phyloP scores from a whole-genome alignment of 768 basidiomycete genomes.

The Kwoniella shandongensis region DNA sequence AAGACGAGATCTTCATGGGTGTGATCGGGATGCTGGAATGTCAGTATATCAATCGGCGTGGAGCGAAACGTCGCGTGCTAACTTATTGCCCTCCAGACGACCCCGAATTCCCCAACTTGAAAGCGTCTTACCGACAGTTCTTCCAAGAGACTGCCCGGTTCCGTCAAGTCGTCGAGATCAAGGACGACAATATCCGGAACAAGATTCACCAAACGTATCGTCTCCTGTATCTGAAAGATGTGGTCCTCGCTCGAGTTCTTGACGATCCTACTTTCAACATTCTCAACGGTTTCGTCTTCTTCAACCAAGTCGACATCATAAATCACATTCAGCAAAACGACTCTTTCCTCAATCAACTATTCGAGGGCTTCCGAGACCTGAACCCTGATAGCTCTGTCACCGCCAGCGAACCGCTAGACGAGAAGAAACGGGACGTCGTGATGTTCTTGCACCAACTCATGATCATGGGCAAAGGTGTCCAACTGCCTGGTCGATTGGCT shows the following conservation, averaged over 20 bases:
- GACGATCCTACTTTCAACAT: constrained; percentile 98
- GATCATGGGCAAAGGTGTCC: constrained; percentile 94
- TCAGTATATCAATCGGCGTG: constrained; percentile 59
- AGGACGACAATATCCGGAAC: constrained; percentile 68
- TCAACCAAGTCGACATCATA: constrained; percentile 99
- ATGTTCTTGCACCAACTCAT: constrained; percentile 87
- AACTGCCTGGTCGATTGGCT: constrained; percentile 76
- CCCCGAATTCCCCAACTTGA: constrained; percentile 92
- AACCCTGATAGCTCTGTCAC: constrained; percentile 3
- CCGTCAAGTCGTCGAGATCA: constrained; percentile 83
- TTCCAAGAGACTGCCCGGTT: constrained; percentile 77
- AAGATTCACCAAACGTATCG: constrained; percentile 98
- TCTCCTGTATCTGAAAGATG: constrained; percentile 95
- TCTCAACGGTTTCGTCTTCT: constrained; percentile 94
- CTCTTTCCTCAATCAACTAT: constrained; percentile 72
- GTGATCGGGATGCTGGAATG: constrained; percentile 97
- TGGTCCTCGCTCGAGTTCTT: constrained; percentile 88
- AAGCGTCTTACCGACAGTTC: constrained; percentile 95
- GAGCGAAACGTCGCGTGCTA: not conserved
- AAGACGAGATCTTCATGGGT: constrained; percentile 87
- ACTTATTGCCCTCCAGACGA: too few species aligned
- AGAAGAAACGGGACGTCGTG: constrained; percentile 68
- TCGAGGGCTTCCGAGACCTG: constrained; percentile 54
- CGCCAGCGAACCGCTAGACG: constrained; percentile 58
- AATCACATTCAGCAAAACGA: constrained; percentile 78